A percentile compares a stretch with the other conserved stretches of the same genome.
Evolutionary conservation across 2,329 filamentous ascomycete genomes (phyloP).

Genomic region (Fusarium penzigii): DNA sequence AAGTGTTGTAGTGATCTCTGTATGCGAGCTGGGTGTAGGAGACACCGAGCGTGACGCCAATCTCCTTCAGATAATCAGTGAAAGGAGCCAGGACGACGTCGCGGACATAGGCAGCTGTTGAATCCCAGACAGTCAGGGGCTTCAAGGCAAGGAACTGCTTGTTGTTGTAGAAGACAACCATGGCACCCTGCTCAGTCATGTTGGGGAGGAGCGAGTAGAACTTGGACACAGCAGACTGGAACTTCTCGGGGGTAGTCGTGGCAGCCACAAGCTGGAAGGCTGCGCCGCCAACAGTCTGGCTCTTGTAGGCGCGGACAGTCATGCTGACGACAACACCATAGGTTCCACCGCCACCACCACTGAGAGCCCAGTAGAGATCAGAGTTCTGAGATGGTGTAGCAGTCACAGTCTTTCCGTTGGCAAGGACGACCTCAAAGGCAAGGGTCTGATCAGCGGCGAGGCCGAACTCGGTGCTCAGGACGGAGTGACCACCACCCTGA

Average conservation of each 20-base stretch:
- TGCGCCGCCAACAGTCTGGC: slow-evolving; percentile 36
- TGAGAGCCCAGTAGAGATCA: slow-evolving; percentile 65
- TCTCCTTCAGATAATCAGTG: slow-evolving; percentile 10
- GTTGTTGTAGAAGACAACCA: slow-evolving; percentile 41
- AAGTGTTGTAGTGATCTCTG: slow-evolving; percentile 46
- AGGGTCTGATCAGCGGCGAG: slow-evolving; percentile 62
- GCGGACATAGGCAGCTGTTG: slow-evolving; percentile 39
- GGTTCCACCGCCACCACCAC: slow-evolving; percentile 60
- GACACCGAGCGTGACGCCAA: slow-evolving; percentile 13
- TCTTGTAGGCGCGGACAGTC: slow-evolving; percentile 52
- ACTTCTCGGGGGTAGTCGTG: slow-evolving; percentile 11
- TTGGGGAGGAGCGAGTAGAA: slow-evolving; percentile 32
- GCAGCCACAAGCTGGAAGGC: slow-evolving; percentile 23
- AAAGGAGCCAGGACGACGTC: slow-evolving; percentile 41
- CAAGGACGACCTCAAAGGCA: slow-evolving; percentile 57
- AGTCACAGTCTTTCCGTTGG: slow-evolving; percentile 46
- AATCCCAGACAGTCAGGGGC: slow-evolving; percentile 47
- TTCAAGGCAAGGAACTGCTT: slow-evolving; percentile 40
- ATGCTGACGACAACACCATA: slow-evolving; percentile 59
- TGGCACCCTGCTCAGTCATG: slow-evolving; percentile 50
- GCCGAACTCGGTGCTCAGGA: slow-evolving; percentile 55
- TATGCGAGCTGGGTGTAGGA: slow-evolving; percentile 26
- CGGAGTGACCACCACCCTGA: slow-evolving; percentile 57
- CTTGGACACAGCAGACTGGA: slow-evolving; percentile 17
- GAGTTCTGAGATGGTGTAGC: slow-evolving; percentile 49